Evolutionary conservation across 768 basidiomycete species (phyloP).

Genomic region (Kwoniella bestiolae): DNA sequence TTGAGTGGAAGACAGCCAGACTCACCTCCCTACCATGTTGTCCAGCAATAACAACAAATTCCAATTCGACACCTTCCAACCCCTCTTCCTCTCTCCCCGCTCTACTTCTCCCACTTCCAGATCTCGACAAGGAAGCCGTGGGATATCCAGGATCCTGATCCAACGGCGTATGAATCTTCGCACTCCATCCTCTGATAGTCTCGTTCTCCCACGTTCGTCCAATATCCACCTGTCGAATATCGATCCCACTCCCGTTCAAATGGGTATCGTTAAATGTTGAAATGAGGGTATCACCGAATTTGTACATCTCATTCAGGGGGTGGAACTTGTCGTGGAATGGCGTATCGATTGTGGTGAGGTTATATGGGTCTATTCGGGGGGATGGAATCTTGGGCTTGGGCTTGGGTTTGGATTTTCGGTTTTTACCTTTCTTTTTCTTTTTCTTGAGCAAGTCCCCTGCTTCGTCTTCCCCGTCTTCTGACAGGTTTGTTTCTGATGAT

Average conservation of each 20-base stretch:
- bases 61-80: constrained; percentile 42
- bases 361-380: constrained; percentile 18
- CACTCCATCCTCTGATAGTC: constrained; percentile 48
- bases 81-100: constrained; percentile 20
- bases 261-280: constrained; percentile 28
- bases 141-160: not conserved
- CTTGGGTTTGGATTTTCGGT: constrained; percentile 2
- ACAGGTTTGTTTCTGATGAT: not conserved
- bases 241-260: constrained; percentile 12
- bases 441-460: not conserved
- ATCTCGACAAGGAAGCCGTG: not conserved
- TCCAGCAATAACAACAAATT: constrained; percentile 72
- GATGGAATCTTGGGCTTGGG: not conserved
- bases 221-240: constrained; percentile 35
- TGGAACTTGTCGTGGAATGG: constrained; percentile 55
- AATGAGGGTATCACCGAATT: constrained; percentile 44
- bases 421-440: constrained; percentile 5
- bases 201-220: constrained; percentile 48
- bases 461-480: not conserved
- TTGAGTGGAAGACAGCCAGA: constrained; percentile 5
- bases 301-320: constrained; percentile 41
- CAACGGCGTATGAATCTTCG: constrained; percentile 24
- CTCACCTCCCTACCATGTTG: constrained; percentile 77
- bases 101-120: not conserved
- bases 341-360: constrained; percentile 37